Evolutionary conservation across 2,329 filamentous ascomycete species (phyloP), one percentile per base, ranked within the genome.

Genomic region (Mycogone perniciosa): DNA sequence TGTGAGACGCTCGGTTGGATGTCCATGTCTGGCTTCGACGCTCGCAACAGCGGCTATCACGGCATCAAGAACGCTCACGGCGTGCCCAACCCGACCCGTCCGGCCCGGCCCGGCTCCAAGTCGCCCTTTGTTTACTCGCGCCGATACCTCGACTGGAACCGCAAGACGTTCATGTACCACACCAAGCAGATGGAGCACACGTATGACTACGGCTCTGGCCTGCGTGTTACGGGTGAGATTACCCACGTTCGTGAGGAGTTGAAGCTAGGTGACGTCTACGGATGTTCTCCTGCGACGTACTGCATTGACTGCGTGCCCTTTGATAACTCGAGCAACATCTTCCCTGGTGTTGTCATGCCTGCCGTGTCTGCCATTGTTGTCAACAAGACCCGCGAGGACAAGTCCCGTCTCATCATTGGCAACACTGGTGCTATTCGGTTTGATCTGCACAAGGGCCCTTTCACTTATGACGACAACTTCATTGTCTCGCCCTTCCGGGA

Each of bases 1-100:
- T 86, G 82, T 61, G 83, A 87, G 67, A 86, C 82, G 2, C 70
- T 86, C 0, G 83, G 83, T 27, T 87, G 81, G 79, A 62, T 85
- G 26, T 77, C 81, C n/a, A 76, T 86, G 67, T 76, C 74, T 45
- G 82, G 82, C 11, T 76, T 86, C 56, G 63, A 76, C 47, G 69
- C 67, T 1, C 65, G 63, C 33, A 73, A 71, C 47, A 76, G 72
- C 61, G 70, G 68, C 43, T 72, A 60, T 56, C 59, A 55, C 5
- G 70, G 71, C 7, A 57, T 62, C 31, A 46, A 58, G 10, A 67
- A 68, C 11, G 68, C 71, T 5, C 59, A 54, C 37, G 69, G 70
- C 20, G 69, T 72, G 10, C 58, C 64, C 7, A 67, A 70, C 34
- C 69, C 70, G 4, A 63, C 60, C 4, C 72, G 71, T 29, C 71